phyloP scores from a whole-genome alignment of 495 filamentous ascomycete species.

The Penicillium canescens region DNA sequence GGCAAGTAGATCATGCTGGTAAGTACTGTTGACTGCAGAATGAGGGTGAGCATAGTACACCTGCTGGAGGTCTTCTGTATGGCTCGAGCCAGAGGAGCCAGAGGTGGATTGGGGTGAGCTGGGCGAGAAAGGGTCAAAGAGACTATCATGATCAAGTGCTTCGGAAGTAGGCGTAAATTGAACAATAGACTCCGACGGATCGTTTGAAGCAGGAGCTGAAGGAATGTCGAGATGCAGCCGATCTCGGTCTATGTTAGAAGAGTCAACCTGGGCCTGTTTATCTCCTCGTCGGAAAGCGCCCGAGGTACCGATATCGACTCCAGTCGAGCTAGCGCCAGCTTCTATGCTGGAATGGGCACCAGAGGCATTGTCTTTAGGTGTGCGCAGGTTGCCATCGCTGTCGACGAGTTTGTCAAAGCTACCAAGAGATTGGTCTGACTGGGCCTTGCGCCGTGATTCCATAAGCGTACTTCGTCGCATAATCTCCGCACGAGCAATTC shows the following conservation, averaged over 20 bases:
- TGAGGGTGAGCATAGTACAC: slow-evolving; percentile 38
- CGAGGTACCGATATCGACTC: slow-evolving; percentile 39
- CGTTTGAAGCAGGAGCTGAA: slow-evolving; percentile 34
- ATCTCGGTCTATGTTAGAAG: slow-evolving; percentile 8
- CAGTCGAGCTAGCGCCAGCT: slow-evolving; percentile 43
- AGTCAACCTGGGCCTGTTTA: slow-evolving; percentile 43
- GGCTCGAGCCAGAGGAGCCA: slow-evolving; percentile 23
- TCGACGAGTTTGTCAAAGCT: slow-evolving; percentile 58
- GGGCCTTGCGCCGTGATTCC: slow-evolving; percentile 35
- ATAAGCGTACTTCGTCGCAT: slow-evolving; percentile 58
- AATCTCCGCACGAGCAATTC: slow-evolving; percentile 71
- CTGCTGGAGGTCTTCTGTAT: slow-evolving; percentile 30
- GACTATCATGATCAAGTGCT: slow-evolving; percentile 19
- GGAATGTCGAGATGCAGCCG: slow-evolving; percentile 33
- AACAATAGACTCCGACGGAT: slow-evolving; percentile 39
- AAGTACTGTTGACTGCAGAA: slow-evolving; percentile 29
- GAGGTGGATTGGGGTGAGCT: slow-evolving; percentile 3
- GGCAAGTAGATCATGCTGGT: slow-evolving; percentile 16
- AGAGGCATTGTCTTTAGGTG: slow-evolving; percentile 5
- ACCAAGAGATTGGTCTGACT: slow-evolving; percentile 26
- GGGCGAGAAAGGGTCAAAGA: slow-evolving; percentile 25
- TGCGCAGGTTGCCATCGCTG: slow-evolving; percentile 48
- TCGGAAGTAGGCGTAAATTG: slow-evolving; percentile 53
- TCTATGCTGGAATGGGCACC: slow-evolving; percentile 1
- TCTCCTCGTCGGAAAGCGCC: slow-evolving; percentile 63